Evolutionary conservation across 306 rosid species (phyloP).

Genomic region (Acacia acuminata): DNA sequence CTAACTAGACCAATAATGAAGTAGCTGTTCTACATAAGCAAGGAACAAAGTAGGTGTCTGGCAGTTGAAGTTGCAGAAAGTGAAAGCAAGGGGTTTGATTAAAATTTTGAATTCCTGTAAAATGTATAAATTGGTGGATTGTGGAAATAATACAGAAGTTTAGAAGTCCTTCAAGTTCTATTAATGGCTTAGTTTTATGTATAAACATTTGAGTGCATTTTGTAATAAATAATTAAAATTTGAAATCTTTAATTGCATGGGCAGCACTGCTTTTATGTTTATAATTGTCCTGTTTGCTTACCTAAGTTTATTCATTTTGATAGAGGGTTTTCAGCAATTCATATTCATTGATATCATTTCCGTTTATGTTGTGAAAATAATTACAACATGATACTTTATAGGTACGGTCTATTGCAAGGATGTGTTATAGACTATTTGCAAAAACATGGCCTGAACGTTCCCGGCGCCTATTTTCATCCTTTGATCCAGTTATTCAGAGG

Average conservation of each 20-base stretch:
- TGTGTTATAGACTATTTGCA: conserved; percentile 95
- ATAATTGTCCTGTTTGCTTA: background rate
- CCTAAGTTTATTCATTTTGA: conserved; percentile 5
- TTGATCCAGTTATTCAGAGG: conserved; percentile 97
- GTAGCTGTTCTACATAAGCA: background rate
- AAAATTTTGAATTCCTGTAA: conserved; percentile 1
- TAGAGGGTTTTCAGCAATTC: conserved; percentile 9
- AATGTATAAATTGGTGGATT: conserved; percentile 4
- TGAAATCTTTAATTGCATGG: background rate
- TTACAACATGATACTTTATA: conserved; percentile 44
- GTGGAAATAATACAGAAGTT: conserved; percentile 25
- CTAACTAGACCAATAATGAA: background rate
- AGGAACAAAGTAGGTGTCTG: conserved; percentile 9
- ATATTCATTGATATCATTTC: conserved; percentile 12
- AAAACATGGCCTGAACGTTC: conserved; percentile 99
- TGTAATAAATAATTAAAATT: background rate
- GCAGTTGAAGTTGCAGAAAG: background rate
- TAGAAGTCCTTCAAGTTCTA: background rate
- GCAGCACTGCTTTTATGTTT: conserved; percentile 11
- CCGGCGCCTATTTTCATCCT: conserved; percentile 75
- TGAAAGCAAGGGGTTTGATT: background rate
- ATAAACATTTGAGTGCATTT: background rate
- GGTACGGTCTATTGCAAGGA: conserved; percentile 97
- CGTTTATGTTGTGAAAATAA: conserved; percentile 15
- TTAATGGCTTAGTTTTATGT: conserved; percentile 19